These are phyloP conservation scores for Chloropicon primus DNA, from an alignment of 139 green algal genomes.

Conservation along the genomic window DNA sequence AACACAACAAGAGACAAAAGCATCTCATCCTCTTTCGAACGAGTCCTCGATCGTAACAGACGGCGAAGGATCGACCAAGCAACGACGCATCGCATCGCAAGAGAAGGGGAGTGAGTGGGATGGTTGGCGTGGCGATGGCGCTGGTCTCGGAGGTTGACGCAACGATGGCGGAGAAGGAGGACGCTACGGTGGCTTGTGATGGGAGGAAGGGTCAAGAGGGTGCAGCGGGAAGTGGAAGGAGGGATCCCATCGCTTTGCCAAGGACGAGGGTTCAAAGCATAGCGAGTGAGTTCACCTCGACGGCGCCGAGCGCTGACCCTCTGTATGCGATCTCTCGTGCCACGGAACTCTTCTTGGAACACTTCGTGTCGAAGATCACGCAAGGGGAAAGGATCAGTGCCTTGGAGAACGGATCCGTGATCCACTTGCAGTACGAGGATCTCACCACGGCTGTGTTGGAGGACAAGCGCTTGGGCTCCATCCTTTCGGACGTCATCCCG, in stretches of 20 bases:
- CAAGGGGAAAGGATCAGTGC: not conserved
- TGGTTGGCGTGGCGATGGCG: too few species aligned
- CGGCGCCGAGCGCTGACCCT: not conserved
- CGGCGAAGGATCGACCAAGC: too few species aligned
- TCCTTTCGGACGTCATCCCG: not conserved
- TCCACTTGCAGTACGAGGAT: not conserved
- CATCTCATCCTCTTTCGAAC: too few species aligned
- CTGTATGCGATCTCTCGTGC: not conserved
- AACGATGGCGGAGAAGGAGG: too few species aligned
- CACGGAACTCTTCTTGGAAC: not conserved
- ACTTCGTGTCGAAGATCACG: not conserved
- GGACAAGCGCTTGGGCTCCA: not conserved
- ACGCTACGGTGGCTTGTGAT: too few species aligned
- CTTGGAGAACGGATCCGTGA: not conserved
- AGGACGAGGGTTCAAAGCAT: not conserved
- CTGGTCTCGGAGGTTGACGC: too few species aligned
- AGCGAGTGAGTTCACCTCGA: not conserved
- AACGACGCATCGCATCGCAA: too few species aligned
- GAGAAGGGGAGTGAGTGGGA: too few species aligned
- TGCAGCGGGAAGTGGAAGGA: not conserved
- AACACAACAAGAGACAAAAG: too few species aligned
- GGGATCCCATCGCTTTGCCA: not conserved
- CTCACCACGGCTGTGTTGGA: not conserved
- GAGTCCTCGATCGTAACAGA: too few species aligned
- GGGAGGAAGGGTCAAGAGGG: too few species aligned